phyloP scores from a whole-genome alignment of 176 grass and related monocot genomes.

The Oryza rufipogon region DNA sequence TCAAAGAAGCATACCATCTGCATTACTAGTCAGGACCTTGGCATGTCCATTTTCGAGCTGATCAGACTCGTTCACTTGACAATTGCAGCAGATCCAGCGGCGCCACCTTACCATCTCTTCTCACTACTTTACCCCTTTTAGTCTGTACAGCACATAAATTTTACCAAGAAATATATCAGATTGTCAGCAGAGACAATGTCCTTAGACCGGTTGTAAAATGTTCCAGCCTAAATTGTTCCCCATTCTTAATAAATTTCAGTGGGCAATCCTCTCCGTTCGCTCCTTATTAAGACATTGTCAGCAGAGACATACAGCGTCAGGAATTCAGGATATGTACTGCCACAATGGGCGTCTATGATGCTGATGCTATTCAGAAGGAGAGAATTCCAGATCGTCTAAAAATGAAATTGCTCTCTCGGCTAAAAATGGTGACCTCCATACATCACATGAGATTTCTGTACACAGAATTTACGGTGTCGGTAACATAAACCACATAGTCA shows the following conservation, averaged over 20 bases:
- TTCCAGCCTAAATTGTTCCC: neutral
- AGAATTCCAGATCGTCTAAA: neutral
- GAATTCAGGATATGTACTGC: neutral
- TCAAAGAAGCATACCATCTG: slow-evolving; percentile 46
- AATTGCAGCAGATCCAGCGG: slow-evolving; percentile 76
- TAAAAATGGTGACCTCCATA: neutral
- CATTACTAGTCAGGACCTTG: slow-evolving; percentile 48
- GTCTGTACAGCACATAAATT: slow-evolving; percentile 35
- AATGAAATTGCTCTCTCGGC: neutral
- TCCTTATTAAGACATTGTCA: neutral
- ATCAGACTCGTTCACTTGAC: slow-evolving; percentile 52
- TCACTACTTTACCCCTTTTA: slow-evolving; percentile 17
- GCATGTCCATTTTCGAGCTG: slow-evolving; percentile 46
- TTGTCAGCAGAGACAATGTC: neutral
- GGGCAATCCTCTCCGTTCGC: neutral
- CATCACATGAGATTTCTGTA: neutral
- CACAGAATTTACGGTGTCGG: neutral
- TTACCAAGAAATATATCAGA: slow-evolving; percentile 13
- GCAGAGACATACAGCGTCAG: neutral
- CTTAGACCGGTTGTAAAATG: neutral
- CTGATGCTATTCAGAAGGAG: neutral
- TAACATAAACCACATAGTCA: neutral
- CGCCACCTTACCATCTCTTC: slow-evolving; percentile 49
- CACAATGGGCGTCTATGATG: neutral
- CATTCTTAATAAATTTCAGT: neutral